Evolutionary conservation across 805 yeast species (phyloP).

Genomic region (Brettanomyces custersianus): DNA sequence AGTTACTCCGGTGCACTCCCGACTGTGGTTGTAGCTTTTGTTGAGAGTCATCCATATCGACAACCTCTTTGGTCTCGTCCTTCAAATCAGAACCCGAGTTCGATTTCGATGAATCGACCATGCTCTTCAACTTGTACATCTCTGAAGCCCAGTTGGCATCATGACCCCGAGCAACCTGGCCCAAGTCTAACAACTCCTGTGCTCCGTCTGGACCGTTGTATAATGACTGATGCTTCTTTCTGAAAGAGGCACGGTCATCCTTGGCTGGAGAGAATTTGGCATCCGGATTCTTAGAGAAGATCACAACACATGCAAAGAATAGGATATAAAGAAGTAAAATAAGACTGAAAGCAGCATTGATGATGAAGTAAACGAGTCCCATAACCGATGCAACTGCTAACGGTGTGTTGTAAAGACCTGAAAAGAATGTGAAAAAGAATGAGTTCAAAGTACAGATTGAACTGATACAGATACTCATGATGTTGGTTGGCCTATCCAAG

Average conservation of each 20-base stretch:
- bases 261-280: slow-evolving; percentile 80
- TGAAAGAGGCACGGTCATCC: slow-evolving; percentile 91
- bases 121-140: slow-evolving; percentile 40
- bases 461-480: slow-evolving; percentile 62
- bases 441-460: slow-evolving; percentile 73
- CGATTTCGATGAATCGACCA: slow-evolving; percentile 18
- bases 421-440: slow-evolving; percentile 76
- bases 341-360: slow-evolving; percentile 84
- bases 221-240: slow-evolving; percentile 24
- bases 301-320: slow-evolving; percentile 50
- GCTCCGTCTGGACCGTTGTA: slow-evolving; percentile 21
- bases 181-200: slow-evolving; percentile 60
- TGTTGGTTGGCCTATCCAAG: slow-evolving; percentile 75
- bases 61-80: not conserved
- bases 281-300: slow-evolving; percentile 79
- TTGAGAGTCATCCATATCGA: not conserved
- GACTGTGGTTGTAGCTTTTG: not conserved
- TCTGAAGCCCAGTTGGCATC: slow-evolving; percentile 65
- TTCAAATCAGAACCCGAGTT: slow-evolving; percentile 5
- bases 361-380: slow-evolving; percentile 85
- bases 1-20: not conserved
- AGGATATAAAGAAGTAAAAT: slow-evolving; percentile 64
- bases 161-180: slow-evolving; percentile 77
- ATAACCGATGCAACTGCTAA: slow-evolving; percentile 71
- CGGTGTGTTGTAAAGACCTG: slow-evolving; percentile 75